Evolutionary conservation across 495 filamentous ascomycete genomes (phyloP).

Genomic region (Talaromyces wortmannii): DNA sequence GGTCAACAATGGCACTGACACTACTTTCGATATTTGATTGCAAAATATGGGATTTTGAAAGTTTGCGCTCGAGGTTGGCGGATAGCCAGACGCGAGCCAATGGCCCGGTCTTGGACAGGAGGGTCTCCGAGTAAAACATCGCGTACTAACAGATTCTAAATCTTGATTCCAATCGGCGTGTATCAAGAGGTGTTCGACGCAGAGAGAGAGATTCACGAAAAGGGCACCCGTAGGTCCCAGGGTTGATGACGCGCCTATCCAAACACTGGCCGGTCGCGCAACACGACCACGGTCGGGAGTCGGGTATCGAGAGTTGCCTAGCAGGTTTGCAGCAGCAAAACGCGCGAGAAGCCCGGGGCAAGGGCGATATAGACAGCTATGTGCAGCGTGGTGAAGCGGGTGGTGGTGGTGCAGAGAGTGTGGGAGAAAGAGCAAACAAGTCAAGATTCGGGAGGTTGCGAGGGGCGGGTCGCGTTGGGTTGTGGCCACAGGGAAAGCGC

Average conservation of each 20-base stretch:
- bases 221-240: background rate
- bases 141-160: conserved; percentile 15
- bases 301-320: no score
- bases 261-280: background rate
- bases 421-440: conserved; percentile 2
- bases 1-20: conserved; percentile 87
- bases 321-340: background rate
- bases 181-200: background rate
- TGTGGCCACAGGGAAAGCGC: background rate
- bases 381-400: background rate
- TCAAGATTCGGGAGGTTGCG: background rate
- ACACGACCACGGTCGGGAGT: background rate
- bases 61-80: conserved; percentile 93
- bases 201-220: background rate
- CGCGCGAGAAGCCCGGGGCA: background rate
- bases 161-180: background rate
- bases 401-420: background rate
- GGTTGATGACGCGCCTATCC: conserved; percentile 5
- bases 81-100: conserved; percentile 97
- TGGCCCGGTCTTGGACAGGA: conserved; percentile 93
- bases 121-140: conserved; percentile 98
- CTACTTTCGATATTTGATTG: conserved; percentile 89
- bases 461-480: conserved; percentile 6
- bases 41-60: conserved; percentile 89
- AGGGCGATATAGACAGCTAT: background rate